Evolutionary conservation across 176 grass and related monocot genomes (phyloP).

Genomic region (Avena sativa): DNA sequence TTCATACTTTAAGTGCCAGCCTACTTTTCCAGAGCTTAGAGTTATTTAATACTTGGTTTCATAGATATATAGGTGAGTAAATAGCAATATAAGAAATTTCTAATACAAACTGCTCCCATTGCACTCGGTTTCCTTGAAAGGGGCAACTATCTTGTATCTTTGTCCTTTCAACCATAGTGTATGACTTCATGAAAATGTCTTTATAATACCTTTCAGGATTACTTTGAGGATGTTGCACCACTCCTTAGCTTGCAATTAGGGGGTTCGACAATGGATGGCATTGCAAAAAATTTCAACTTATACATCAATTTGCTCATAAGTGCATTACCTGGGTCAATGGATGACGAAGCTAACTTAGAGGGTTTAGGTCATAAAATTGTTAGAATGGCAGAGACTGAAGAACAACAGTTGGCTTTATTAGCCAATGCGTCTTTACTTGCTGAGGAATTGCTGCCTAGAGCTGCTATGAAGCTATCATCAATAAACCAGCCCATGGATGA

Average conservation of each 20-base stretch:
- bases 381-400: conserved; percentile 84
- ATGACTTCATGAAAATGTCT: neutral
- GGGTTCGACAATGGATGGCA: conserved; percentile 85
- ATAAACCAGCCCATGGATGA: conserved; percentile 70
- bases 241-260: conserved; percentile 90
- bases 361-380: conserved; percentile 90
- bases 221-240: conserved; percentile 91
- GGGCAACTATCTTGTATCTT: conserved; percentile 15
- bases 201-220: conserved; percentile 69
- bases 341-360: conserved; percentile 81
- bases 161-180: conserved; percentile 10
- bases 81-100: conserved; percentile 2
- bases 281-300: conserved; percentile 82
- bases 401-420: conserved; percentile 83
- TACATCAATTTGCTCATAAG: conserved; percentile 87
- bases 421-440: conserved; percentile 94
- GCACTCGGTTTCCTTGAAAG: conserved; percentile 10
- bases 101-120: conserved; percentile 22
- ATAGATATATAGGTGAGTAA: neutral
- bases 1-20: neutral
- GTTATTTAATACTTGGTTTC: conserved; percentile 30
- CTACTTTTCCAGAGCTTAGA: neutral
- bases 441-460: conserved; percentile 92
- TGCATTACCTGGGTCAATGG: conserved; percentile 83
- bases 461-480: conserved; percentile 78